Evolutionary conservation across 805 yeast genomes (phyloP), one percentile per base, ranked within the genome.

Genomic region (Cyberlindnera maritima): DNA sequence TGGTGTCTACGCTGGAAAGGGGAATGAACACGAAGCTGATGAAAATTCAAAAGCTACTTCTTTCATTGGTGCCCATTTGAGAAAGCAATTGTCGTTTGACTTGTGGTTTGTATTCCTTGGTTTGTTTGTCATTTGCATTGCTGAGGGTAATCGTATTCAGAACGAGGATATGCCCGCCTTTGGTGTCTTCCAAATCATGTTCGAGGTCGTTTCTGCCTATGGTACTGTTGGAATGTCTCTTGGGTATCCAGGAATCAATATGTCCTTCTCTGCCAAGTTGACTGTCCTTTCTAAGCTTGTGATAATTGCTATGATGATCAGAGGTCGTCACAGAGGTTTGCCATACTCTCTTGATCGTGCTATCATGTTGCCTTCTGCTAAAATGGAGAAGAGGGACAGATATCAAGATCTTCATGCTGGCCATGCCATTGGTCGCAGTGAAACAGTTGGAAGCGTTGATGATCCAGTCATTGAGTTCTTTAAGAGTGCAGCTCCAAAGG

Each of bases 271-370:
- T 15, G 89, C 80, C 0, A 79, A 84, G 60, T 88, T 92, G 62
- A 76, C 78, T 18, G 74, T 76, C 0, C 58, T 92, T 8, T 85
- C 96, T 2, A 94, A 94, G 61, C 71, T 94, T 38, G 88, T 92
- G 2, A 81, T 94, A 33, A 81, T 88, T 53, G 92, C 90, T 5
- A 81, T 90, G 85, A 81, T 94, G 86, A 76, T 94, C 38, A 80
- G 99, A 70, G 98, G 99, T 10, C 76, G 97, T 49, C 97, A 91
- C 60, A 88, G 99, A 76, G 98, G 98, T 32, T 73, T 94, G 49
- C 99, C 99, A 1, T 90, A 92, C 62, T 73, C 91, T 0, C 76
- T 94, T 48, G 99, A 94, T 67, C 81, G 99, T 63, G 98, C 99
- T 32, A 86, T 94, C 54, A 83, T 92, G 75, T 65, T 92, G 42